Percentiles rank a stretch among this genome's conserved stretches.
Conservation (phyloP, 257 asterid genomes). For the Salvia rosmarinus region DNA sequence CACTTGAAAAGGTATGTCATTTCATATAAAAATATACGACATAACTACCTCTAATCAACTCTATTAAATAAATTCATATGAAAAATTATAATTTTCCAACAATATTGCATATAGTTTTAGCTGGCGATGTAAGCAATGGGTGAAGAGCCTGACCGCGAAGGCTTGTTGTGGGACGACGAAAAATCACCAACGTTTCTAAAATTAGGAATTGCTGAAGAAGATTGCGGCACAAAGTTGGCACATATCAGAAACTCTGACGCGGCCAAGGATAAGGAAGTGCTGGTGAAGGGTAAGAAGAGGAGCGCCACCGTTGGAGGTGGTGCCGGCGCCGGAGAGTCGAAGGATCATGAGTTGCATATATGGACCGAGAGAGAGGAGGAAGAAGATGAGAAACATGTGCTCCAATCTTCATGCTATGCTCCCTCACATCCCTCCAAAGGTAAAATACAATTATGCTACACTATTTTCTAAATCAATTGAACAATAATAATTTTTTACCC, state of each 20-base stretch:
- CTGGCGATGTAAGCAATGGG: constrained; percentile 35
- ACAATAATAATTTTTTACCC: neutral
- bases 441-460: constrained; percentile 18
- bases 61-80: too few species aligned
- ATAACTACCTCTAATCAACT: too few species aligned
- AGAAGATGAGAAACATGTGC: constrained; percentile 84
- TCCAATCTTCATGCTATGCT: constrained; percentile 76
- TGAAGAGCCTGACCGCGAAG: constrained; percentile 37
- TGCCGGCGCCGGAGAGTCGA: constrained; percentile 43
- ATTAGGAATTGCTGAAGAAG: constrained; percentile 34
- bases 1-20: too few species aligned
- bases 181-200: constrained; percentile 44
- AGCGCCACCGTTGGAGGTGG: neutral
- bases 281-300: constrained; percentile 35
- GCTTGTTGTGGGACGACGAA: constrained; percentile 43
- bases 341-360: constrained; percentile 72
- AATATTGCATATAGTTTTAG: too few species aligned
- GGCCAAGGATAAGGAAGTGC: constrained; percentile 14
- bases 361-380: constrained; percentile 90
- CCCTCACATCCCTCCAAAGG: constrained; percentile 85
- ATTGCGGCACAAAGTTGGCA: constrained; percentile 7
- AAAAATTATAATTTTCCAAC: too few species aligned
- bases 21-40: too few species aligned
- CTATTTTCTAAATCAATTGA: neutral
- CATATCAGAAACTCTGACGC: constrained; percentile 1